A percentile compares a stretch with the other conserved stretches of the same genome.
These are phyloP conservation scores for Hymenoscyphus albidus DNA, from an alignment of 2,329 filamentous ascomycete genomes.

Conservation along the genomic window DNA sequence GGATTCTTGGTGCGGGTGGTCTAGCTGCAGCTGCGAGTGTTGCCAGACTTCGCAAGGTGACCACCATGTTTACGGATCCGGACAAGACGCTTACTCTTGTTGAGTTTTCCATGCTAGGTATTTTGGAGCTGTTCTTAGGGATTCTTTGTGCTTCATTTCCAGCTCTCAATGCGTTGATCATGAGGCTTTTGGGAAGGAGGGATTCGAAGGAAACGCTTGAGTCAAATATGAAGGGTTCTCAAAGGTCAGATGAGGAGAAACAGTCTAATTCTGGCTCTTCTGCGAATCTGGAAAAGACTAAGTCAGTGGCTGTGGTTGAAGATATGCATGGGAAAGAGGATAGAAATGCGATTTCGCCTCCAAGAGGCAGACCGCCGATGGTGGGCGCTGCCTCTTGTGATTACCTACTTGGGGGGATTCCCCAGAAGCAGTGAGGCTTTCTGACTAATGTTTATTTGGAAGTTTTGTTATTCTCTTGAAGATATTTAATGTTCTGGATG, in stretches of 20 bases:
- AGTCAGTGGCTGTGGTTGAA: neutral
- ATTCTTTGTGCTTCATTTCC: neutral
- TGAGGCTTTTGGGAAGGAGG: neutral
- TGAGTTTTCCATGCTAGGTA: neutral
- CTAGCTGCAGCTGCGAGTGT: conserved; percentile 9
- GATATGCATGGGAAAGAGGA: neutral
- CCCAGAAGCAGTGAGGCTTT: no score
- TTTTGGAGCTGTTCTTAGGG: neutral
- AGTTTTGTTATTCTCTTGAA: no score
- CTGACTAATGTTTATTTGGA: no score
- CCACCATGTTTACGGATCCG: neutral
- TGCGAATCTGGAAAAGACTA: no score
- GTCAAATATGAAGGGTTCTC: no score
- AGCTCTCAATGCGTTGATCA: neutral
- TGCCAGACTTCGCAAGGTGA: neutral
- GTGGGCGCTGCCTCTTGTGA: neutral
- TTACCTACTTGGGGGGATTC: neutral
- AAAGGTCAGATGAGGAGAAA: no score
- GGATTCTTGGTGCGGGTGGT: conserved; percentile 13
- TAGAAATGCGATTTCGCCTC: neutral
- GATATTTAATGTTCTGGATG: no score
- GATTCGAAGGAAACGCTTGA: no score
- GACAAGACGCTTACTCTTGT: conserved; percentile 5
- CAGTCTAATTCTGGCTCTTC: no score
- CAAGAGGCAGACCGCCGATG: neutral